Percentiles rank a stretch among this genome's conserved stretches.
Conservation (phyloP, 768 basidiomycete species). For the Tephrocybe sp. region DNA sequence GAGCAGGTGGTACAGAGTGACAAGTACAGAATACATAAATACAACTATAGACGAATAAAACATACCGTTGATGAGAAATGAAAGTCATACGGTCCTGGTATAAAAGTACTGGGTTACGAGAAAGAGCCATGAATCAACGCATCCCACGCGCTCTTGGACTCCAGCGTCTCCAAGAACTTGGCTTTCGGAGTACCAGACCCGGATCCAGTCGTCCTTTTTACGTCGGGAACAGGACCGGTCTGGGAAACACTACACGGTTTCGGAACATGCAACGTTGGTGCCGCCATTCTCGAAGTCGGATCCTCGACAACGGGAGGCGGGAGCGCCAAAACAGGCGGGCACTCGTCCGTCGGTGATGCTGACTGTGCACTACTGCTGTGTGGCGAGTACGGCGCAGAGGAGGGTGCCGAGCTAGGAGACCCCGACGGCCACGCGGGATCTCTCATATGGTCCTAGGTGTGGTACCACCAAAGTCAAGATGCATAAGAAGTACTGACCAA, state of each 20-base stretch:
- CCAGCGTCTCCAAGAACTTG: conserved; percentile 57
- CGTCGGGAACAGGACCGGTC: conserved; percentile 9
- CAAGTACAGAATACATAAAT: conserved; percentile 9
- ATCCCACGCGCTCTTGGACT: conserved; percentile 66
- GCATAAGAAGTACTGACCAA: not conserved
- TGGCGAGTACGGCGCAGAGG: conserved; percentile 13
- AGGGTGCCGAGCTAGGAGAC: conserved; percentile 11
- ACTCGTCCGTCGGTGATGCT: conserved; percentile 12
- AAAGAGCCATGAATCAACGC: conserved; percentile 68
- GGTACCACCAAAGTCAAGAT: conserved; percentile 4
- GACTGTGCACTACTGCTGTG: conserved; percentile 7
- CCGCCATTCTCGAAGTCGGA: not conserved
- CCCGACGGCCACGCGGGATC: conserved; percentile 12
- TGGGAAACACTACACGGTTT: conserved; percentile 18
- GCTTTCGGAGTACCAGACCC: conserved; percentile 36
- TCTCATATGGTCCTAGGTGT: conserved; percentile 12
- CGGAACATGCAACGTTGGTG: conserved; percentile 14
- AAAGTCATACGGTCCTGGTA: conserved; percentile 2
- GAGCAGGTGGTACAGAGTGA: conserved; percentile 6
- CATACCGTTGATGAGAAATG: too few species aligned
- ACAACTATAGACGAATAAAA: too few species aligned
- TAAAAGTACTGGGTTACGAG: conserved; percentile 34
- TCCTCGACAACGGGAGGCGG: conserved; percentile 15
- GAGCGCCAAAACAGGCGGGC: conserved; percentile 12
- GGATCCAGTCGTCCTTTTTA: conserved; percentile 8